These are phyloP conservation scores for Pulveroboletus ravenelii DNA, from an alignment of 768 basidiomycete species.

Conservation along the genomic window DNA sequence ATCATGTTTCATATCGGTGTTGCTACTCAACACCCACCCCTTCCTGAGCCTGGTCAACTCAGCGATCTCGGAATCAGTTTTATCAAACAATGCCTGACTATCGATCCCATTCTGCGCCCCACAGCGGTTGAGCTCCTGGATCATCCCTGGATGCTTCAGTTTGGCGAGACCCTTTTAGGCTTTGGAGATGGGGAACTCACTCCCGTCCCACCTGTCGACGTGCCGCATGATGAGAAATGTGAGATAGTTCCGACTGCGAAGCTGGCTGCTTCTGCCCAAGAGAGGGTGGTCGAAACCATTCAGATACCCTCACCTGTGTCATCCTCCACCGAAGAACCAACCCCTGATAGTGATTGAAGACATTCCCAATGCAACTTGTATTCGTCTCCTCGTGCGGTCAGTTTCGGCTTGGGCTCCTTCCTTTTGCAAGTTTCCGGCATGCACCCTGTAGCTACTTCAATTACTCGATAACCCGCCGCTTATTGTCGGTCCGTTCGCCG, in stretches of 20 bases:
- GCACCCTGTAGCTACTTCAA: conserved; percentile 15
- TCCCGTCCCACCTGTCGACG: conserved; percentile 41
- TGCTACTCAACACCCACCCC: conserved; percentile 90
- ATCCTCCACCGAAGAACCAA: conserved; percentile 36
- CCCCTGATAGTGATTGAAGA: conserved; percentile 27
- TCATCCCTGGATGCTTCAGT: conserved; percentile 87
- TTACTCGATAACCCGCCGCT: conserved; percentile 31
- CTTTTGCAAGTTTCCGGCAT: neutral
- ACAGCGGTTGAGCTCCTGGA: conserved; percentile 79
- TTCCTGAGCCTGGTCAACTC: conserved; percentile 88
- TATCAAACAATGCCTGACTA: conserved; percentile 85
- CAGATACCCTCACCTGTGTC: conserved; percentile 47
- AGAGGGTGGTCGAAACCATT: conserved; percentile 57
- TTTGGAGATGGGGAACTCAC: conserved; percentile 64
- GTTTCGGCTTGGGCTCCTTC: conserved; percentile 1
- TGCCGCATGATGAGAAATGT: conserved; percentile 45
- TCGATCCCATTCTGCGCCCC: conserved; percentile 81
- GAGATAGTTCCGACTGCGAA: conserved; percentile 50
- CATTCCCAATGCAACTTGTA: neutral
- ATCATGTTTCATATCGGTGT: conserved; percentile 99
- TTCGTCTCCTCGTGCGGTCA: neutral
- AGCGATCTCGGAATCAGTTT: conserved; percentile 88
- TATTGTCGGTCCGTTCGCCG: conserved; percentile 5
- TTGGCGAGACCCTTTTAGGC: conserved; percentile 63
- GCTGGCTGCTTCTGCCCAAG: conserved; percentile 52